Conservation (phyloP, 1,139 yeast species). For the Saccharomyces pastorianus region DNA sequence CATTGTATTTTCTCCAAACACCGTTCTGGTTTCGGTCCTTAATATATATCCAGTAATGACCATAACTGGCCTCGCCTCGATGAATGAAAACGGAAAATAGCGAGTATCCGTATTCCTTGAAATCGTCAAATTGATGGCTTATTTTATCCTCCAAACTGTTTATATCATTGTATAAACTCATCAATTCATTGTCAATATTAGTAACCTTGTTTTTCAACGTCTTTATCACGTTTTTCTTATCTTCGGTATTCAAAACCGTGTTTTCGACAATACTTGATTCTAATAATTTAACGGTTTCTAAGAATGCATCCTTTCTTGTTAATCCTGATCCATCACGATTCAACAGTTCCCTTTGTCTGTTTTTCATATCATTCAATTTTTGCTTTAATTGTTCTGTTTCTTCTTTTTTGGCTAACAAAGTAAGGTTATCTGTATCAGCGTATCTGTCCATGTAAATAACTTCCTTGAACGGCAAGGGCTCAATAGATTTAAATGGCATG, state of each 20-base stretch:
- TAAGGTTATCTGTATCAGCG: conserved; percentile 60
- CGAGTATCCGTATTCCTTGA: conserved; percentile 62
- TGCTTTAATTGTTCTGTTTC: conserved; percentile 61
- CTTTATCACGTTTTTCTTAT: conserved; percentile 20
- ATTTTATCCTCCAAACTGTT: conserved; percentile 41
- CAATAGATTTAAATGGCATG: conserved; percentile 73
- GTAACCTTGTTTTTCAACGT: conserved; percentile 27
- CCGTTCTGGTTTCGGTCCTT: conserved; percentile 55
- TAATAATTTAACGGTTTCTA: conserved; percentile 51
- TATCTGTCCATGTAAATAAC: conserved; percentile 80
- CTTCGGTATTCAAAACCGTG: conserved; percentile 33
- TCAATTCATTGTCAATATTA: conserved; percentile 36
- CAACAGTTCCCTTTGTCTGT: conserved; percentile 38
- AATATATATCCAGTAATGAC: conserved; percentile 94
- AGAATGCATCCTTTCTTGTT: conserved; percentile 45
- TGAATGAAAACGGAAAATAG: conserved; percentile 90
- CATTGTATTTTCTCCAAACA: conserved; percentile 82
- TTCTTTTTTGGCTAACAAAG: conserved; percentile 42
- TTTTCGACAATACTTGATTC: conserved; percentile 34
- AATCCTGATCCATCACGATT: conserved; percentile 40
- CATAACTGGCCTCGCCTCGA: conserved; percentile 91
- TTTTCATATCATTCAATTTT: conserved; percentile 41
- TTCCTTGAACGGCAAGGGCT: conserved; percentile 74
- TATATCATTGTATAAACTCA: conserved; percentile 35
- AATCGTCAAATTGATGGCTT: conserved; percentile 49